phyloP scores from a whole-genome alignment of 305 asterid genomes.

The Salvia sclarea region DNA sequence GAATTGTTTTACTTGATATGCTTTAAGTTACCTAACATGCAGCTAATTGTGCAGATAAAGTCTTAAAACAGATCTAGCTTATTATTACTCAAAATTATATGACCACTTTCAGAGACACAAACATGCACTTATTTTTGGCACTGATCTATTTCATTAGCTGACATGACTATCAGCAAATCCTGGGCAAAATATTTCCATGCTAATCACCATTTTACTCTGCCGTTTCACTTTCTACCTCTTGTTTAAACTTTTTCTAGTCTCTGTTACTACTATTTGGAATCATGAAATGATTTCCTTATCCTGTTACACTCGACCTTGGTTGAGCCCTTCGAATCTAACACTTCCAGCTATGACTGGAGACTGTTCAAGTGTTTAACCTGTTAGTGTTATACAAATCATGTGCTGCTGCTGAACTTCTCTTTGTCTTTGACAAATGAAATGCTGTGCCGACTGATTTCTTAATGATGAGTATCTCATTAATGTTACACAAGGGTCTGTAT shows the following conservation, averaged over 20 bases:
- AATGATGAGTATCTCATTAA: neutral
- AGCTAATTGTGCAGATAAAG: neutral
- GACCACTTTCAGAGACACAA: neutral
- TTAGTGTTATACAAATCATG: neutral
- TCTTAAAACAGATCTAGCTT: neutral
- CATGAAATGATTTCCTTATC: slow-evolving; percentile 1
- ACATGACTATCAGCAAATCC: neutral
- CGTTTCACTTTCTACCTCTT: neutral
- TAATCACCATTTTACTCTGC: neutral
- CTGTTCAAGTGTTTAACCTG: neutral
- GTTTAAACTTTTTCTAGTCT: neutral
- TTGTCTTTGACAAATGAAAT: neutral
- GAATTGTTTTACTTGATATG: neutral
- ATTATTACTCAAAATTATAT: neutral
- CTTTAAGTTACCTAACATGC: neutral
- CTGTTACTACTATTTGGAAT: neutral
- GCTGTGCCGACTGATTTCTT: neutral
- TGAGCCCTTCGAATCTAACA: neutral
- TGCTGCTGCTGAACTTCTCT: neutral
- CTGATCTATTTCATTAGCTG: neutral
- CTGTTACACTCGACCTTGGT: slow-evolving; percentile 1
- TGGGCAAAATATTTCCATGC: neutral
- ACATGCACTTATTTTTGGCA: neutral
- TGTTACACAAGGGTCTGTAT: neutral
- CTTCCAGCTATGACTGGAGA: slow-evolving; percentile 4